Base-by-base conservation (phyloP, 768 basidiomycete genomes). In the Mrakia gelida region DNA sequence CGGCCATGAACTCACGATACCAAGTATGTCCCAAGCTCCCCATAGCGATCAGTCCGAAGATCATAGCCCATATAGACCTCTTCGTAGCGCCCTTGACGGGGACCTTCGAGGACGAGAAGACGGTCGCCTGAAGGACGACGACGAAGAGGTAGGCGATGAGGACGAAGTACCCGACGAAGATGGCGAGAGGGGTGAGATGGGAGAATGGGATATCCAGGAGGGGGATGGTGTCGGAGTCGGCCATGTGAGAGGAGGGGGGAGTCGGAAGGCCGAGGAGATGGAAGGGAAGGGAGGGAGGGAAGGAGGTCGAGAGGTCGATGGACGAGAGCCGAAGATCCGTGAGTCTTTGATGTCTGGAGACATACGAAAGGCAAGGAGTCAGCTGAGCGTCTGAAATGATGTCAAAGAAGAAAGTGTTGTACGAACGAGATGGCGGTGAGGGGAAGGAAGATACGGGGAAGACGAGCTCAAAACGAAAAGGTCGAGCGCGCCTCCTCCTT, bases 21-120 rank as follows among this genome's bases (percentile, higher is more conserved):
- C 88, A 89, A 32, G 88, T 88, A 79, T 86, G 81, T 32, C 81
- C 59, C 26, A 83, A 84, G 5, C 81, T 84, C 56, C 87, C 86
- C 5, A 87, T 84, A 10, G 80, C 83, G 16, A 84, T 49, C 5
- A 87, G 75, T 41, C 88, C 81, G 15, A 82, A 82, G 26, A 84
- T 76, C 82, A 86, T 87, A 45, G 82, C 73, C 59, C 79, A 76
- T 2, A 76, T 41, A 1, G 67, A 41, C 41, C 67, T 38, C 26
- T n/a, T 70, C 6, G 34, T 26, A 6, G 67, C 16, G 1, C n/a
- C 32, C 26, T 30, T 16, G 38, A 10, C 28, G 15, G 70, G 59
- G 63, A 73, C 67, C 67, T 38, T 71, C 10, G 34, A 34, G 15
- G 34, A 70, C 41, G 34, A 21, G 76, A 75, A 71, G 79, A 70